Base-by-base conservation (phyloP, 257 asterid genomes). In the Fraxinus excelsior region DNA sequence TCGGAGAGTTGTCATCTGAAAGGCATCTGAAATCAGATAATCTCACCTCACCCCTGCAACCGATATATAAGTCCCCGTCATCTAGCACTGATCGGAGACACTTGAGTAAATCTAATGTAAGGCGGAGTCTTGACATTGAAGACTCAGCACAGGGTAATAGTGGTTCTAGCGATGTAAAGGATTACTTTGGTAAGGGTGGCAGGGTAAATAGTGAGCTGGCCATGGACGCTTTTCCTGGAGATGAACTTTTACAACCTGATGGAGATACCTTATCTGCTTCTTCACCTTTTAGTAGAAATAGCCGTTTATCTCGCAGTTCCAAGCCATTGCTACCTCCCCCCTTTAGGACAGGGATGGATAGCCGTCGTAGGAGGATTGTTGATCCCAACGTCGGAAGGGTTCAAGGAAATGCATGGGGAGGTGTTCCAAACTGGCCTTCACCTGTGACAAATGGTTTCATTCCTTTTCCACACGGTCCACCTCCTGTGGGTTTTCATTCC, bases 321-420 rank as follows among this genome's bases (percentile, higher is more conserved):
- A 91, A 86, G 89, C 79, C 91, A 62, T 81, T 87, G 74, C 92
- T 89, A 23, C 97, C 91, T 23, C 94, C 91, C 37, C 85, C 82
- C 72, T 91, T 83, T 80, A 87, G 95, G 83, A 77, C 90, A 23
- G 88, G 89, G 74, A 80, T 87, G 38, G 97, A 78, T 80, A 89
- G 75, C 60, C 97, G 92, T 53, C 89, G 89, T 82, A 87, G 98
- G 86, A 96, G 98, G 79, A 82, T 76, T 67, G 87, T 86, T 34
- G 97, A 96, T 79, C 88, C 97, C 58, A 90, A 81, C 81, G 82
- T 88, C 84, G 96, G 93, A 79, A 87, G 97, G 84, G 81, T 91
- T 67, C 97, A 83, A 76, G 96, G 94, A 81, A 90, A 88, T 84
- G 86, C 91, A 80, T 96, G 98, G 99, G 89, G 94, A 85, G 96